Evolutionary conservation across 345 rosid genomes (phyloP).

Genomic region (Boechera divaricarpa): DNA sequence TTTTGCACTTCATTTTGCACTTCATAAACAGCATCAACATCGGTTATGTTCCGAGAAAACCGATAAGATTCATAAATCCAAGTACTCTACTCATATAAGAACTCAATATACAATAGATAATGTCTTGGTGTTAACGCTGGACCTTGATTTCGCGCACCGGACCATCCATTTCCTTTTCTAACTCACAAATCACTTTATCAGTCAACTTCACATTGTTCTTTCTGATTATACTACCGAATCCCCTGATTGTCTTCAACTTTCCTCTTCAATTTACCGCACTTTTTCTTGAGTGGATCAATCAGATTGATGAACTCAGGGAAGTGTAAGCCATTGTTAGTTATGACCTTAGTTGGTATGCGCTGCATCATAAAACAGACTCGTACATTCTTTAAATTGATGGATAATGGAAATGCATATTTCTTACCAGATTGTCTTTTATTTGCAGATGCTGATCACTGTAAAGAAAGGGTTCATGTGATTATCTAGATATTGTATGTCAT

Average conservation of each 20-base stretch:
- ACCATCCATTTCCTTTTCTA: slow-evolving; percentile 21
- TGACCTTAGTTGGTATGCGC: slow-evolving; percentile 3
- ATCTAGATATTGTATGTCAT: slow-evolving; percentile 12
- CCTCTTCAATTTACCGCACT: background rate
- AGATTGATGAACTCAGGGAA: slow-evolving; percentile 16
- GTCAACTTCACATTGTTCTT: slow-evolving; percentile 11
- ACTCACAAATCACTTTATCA: slow-evolving; percentile 30
- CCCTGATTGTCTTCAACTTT: background rate
- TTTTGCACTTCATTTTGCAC: too few species aligned
- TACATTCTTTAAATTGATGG: background rate
- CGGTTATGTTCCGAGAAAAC: background rate
- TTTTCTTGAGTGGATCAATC: slow-evolving; percentile 4
- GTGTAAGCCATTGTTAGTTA: slow-evolving; percentile 3
- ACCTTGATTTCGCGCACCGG: slow-evolving; percentile 23
- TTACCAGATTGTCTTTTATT: background rate
- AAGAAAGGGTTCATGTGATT: slow-evolving; percentile 23
- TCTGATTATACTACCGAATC: background rate
- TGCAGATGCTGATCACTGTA: background rate
- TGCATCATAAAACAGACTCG: slow-evolving; percentile 12
- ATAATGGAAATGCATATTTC: background rate
- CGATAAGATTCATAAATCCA: background rate
- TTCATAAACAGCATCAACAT: background rate
- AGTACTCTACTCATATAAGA: background rate
- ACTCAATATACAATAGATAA: background rate
- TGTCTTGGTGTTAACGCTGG: slow-evolving; percentile 8